Conservation (phyloP, 371 early-diverging fungal species). For the Mucor mucedo region DNA sequence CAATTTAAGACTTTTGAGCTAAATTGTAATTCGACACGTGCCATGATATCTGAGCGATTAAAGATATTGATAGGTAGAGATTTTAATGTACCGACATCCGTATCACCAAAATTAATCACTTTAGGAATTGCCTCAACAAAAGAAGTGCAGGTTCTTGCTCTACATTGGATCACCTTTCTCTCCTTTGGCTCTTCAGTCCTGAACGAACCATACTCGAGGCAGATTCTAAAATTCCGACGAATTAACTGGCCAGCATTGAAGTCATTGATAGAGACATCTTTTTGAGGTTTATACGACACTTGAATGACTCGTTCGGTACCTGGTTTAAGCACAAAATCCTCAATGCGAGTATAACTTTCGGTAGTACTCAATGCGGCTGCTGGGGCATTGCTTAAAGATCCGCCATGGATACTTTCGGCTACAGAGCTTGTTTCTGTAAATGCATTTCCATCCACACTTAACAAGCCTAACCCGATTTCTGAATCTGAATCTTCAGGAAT, state of each 20-base stretch:
- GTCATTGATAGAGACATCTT: slow-evolving; percentile 61
- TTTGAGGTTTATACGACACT: slow-evolving; percentile 79
- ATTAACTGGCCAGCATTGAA: slow-evolving; percentile 80
- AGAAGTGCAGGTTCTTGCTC: slow-evolving; percentile 91
- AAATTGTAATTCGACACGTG: slow-evolving; percentile 85
- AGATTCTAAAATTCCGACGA: slow-evolving; percentile 79
- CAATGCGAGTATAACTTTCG: slow-evolving; percentile 70
- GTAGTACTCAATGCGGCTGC: slow-evolving; percentile 3
- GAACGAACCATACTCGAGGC: slow-evolving; percentile 70
- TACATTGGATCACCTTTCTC: slow-evolving; percentile 89
- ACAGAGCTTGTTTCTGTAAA: slow-evolving; percentile 24
- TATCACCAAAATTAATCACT: slow-evolving; percentile 91
- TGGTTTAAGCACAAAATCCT: slow-evolving; percentile 86
- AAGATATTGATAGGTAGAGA: slow-evolving; percentile 81
- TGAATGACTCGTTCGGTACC: slow-evolving; percentile 85
- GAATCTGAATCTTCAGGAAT: slow-evolving; percentile 32
- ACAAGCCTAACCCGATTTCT: slow-evolving; percentile 16
- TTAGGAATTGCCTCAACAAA: slow-evolving; percentile 87
- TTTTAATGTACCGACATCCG: slow-evolving; percentile 93
- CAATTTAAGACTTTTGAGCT: slow-evolving; percentile 93
- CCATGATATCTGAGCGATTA: slow-evolving; percentile 89
- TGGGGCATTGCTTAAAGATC: not conserved
- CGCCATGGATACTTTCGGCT: not conserved
- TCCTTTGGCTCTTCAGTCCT: slow-evolving; percentile 66
- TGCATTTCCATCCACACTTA: slow-evolving; percentile 14